Evolutionary conservation across 1,139 yeast genomes (phyloP), one percentile per base, ranked within the genome.

Genomic region (Pichia sp.): DNA sequence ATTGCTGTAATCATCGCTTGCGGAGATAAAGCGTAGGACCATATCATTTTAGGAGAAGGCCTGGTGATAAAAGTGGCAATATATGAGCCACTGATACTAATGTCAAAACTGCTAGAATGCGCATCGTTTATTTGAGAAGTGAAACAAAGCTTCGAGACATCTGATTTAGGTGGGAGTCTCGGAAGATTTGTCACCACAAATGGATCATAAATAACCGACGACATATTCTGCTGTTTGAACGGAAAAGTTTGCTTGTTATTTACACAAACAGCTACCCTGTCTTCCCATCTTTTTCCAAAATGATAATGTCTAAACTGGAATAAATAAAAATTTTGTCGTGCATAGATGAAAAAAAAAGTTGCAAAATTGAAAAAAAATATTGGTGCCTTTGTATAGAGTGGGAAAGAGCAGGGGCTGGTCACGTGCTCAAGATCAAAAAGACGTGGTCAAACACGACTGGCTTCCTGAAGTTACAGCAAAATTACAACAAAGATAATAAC

Each of bases 41-140:
- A 87, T 46, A 82, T 73, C 62, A 88, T 73, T 64, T 82, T 86
- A 11, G 96, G 96, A 11, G 95, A 82, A 41, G 97, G 97, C 62
- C 81, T 82, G 52, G 88, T 77, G 38, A 87, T 74, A 66, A 85
- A 87, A 55, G 85, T 81, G 19, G 89, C 82, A 52, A 90, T 76
- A 54, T 87, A 82, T 47, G 95, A 86, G 57, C 88, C 90, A 30
- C 95, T 85, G 41, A 89, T 78, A 49, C 90, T 95, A 44, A 89
- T 70, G 64, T 84, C 82, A 55, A 70, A 64, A 23, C 58, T 60
- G 45, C 61, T 63, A 4, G 63, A 56, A 8, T 54, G 57, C 34
- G 69, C 53, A 34, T 66, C 62, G 26, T 57, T 45, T 23, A 67
- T 57, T 49, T 55, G 59, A 2, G 70, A 57, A 16, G 66, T 61